Base-by-base conservation (phyloP, 2,329 filamentous ascomycete genomes). In the Decorospora gaudefroyi region DNA sequence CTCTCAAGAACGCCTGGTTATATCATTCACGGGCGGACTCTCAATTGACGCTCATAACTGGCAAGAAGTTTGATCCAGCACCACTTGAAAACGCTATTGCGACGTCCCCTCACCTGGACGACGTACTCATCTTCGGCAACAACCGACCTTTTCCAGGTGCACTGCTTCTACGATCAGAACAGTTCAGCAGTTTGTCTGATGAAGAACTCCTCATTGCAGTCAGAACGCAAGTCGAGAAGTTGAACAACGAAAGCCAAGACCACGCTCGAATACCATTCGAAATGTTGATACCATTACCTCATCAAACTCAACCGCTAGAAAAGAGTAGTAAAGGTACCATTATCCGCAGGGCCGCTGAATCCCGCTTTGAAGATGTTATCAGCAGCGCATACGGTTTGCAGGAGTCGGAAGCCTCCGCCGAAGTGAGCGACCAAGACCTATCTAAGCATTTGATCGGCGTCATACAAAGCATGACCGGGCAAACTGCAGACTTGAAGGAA, bases 31-130 rank as follows among this genome's bases (percentile, higher is more conserved):
- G 84, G 26, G 76, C 77, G 0, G 85, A 87, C 53, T 76, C 80
- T 3, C 82, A 82, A 38, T 74, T 87, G 23, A 80, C 79, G 0
- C 72, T 87, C 3, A 70, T 80, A 7, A 87, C 83, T 5, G 84
- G 84, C 2, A 86, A 86, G 70, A 87, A 87, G 53, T 85, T 87
- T 47, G 82, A 86, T 53, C 83, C 84, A 1, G 77, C 78, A 1
- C 78, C 80, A 0, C 62, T 86, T 3, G 84, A 87, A 61, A 77
- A 75, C 2, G 73, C 72, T 0, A 75, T 86, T 4, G 64, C 74
- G 1, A 70, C 75, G 1, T 75, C 74, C 0, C 52, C 64, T 1
- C 18, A 76, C 1, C 53, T 86, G 0, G 61, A 70, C 2, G 82
- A 85, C 43, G 78, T 78, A 0, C 65, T 86, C 15, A 74, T 87